These are phyloP conservation scores for Miamiensis avidus DNA, from an alignment of 169 alveolate genomes.

Conservation along the genomic window DNA sequence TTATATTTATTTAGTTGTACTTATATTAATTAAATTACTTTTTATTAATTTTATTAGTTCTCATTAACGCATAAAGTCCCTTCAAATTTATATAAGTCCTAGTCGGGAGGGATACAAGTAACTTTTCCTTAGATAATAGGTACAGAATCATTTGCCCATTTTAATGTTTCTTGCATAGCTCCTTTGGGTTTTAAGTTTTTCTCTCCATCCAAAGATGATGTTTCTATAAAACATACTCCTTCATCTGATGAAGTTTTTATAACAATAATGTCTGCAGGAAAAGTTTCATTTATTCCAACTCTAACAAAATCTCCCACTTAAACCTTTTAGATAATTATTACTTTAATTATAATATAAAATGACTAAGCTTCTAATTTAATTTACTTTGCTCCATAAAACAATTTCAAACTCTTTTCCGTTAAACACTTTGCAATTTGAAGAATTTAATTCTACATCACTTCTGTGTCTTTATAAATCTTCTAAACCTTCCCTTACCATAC, in stretches of 20 bases:
- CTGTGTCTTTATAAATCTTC: conserved; percentile 71
- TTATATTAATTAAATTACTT: no score
- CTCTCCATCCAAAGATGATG: conserved; percentile 87
- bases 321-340: neutral
- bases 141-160: conserved; percentile 43
- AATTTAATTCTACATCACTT: conserved; percentile 66
- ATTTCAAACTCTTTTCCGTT: conserved; percentile 39
- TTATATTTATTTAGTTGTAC: no score
- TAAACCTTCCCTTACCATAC: conserved; percentile 72
- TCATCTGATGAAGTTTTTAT: conserved; percentile 39
- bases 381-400: conserved; percentile 53
- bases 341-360: no score
- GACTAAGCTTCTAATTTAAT: neutral
- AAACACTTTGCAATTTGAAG: conserved; percentile 51
- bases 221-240: conserved; percentile 64
- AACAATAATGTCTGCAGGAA: conserved; percentile 76
- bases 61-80: conserved; percentile 31
- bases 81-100: conserved; percentile 33
- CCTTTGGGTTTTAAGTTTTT: conserved; percentile 71
- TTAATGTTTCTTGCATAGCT: conserved; percentile 52
- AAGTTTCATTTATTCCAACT: conserved; percentile 61
- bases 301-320: conserved; percentile 68
- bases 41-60: conserved; percentile 13
- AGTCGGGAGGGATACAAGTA: conserved; percentile 34
- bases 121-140: conserved; percentile 40